A percentile compares a stretch with the other conserved stretches of the same genome.
These are phyloP conservation scores for Aureobasidium musti DNA, from an alignment of 2,329 filamentous ascomycete genomes.

Conservation along the genomic window DNA sequence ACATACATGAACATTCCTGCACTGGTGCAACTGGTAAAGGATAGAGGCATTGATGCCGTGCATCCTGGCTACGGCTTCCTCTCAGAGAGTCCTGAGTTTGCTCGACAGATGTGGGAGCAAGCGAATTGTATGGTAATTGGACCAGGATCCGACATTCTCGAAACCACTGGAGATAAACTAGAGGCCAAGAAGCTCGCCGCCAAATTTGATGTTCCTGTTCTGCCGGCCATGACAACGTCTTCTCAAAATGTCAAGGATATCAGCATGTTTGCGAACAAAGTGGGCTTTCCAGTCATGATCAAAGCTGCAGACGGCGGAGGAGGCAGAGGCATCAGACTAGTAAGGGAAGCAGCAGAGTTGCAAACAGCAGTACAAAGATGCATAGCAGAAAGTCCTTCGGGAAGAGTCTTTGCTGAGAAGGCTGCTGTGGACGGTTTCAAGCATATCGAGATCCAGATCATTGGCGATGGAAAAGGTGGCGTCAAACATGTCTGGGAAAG, in stretches of 20 bases:
- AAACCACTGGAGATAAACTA: constrained; percentile 59
- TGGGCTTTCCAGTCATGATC: constrained; percentile 60
- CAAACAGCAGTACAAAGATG: constrained; percentile 52
- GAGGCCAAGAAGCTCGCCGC: constrained; percentile 55
- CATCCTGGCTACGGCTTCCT: constrained; percentile 66
- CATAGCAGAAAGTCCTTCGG: constrained; percentile 60
- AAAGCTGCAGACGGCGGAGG: constrained; percentile 67
- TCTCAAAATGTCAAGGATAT: constrained; percentile 42
- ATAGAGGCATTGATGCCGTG: constrained; percentile 57
- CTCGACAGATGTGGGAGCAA: constrained; percentile 50
- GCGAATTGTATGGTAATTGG: constrained; percentile 55
- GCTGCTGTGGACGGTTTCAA: constrained; percentile 63
- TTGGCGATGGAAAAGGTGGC: constrained; percentile 57
- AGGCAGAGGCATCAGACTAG: constrained; percentile 61
- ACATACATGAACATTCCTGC: constrained; percentile 57
- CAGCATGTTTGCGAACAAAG: constrained; percentile 59
- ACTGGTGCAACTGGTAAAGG: constrained; percentile 52
- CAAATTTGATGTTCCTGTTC: constrained; percentile 43
- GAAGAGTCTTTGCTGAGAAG: constrained; percentile 61
- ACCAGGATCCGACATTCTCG: constrained; percentile 60
- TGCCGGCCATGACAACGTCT: not conserved
- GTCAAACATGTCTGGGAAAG: constrained; percentile 61
- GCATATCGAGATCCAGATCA: constrained; percentile 63
- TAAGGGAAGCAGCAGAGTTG: constrained; percentile 48
- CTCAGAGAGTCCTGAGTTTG: constrained; percentile 57